Conservation (phyloP, 805 yeast species). For the Candida sonorensis region DNA sequence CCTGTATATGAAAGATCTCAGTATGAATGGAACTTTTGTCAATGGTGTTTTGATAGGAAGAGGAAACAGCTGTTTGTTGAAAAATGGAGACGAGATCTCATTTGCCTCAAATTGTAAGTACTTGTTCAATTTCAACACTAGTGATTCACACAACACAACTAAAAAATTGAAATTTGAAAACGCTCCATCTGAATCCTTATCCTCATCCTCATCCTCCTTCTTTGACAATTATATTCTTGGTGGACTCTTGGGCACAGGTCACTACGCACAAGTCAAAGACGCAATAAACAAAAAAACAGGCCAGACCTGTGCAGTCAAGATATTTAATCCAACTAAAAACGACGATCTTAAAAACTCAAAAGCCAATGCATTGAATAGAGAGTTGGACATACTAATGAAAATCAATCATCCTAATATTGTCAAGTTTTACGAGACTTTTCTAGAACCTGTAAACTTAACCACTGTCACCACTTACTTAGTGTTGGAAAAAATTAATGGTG, state of each 20-base stretch:
- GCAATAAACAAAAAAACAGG: constrained; percentile 55
- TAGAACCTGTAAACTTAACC: constrained; percentile 42
- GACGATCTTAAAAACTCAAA: constrained; percentile 21
- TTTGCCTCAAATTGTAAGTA: constrained; percentile 36
- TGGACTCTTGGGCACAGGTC: constrained; percentile 64
- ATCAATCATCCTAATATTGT: constrained; percentile 69
- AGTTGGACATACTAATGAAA: constrained; percentile 56
- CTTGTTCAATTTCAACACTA: constrained; percentile 21
- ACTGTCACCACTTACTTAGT: constrained; percentile 54
- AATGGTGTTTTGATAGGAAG: constrained; percentile 50
- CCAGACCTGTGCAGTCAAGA: constrained; percentile 62
- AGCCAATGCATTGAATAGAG: constrained; percentile 45
- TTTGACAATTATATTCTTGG: constrained; percentile 54
- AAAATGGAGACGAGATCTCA: constrained; percentile 57
- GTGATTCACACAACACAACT: too few relatives aligned
- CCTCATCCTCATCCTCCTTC: constrained; percentile 31
- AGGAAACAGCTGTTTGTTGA: constrained; percentile 40
- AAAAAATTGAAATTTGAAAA: not conserved
- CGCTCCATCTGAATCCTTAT: not conserved
- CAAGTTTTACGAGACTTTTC: constrained; percentile 46
- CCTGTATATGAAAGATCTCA: constrained; percentile 46
- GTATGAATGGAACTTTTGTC: constrained; percentile 62
- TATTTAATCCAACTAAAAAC: constrained; percentile 41
- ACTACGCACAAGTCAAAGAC: constrained; percentile 75
- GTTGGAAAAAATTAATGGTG: constrained; percentile 66